phyloP scores from a whole-genome alignment of 2,329 filamentous ascomycete species.

The Phialocephala subalpina region DNA sequence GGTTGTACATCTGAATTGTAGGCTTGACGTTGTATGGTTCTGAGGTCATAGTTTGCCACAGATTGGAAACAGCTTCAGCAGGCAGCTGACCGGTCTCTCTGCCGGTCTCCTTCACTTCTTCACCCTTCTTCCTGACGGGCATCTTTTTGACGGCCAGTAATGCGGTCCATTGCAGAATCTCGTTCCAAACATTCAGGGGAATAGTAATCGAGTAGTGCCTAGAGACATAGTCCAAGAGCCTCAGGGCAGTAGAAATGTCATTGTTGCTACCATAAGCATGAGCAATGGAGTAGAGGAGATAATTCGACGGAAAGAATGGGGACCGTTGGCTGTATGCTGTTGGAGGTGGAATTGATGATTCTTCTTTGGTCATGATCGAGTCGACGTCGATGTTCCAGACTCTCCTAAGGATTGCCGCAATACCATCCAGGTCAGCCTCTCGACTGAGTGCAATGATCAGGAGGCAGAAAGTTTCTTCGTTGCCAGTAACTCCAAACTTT shows the following conservation, averaged over 20 bases:
- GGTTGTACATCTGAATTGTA: constrained; percentile 39
- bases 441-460: constrained; percentile 60
- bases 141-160: constrained; percentile 52
- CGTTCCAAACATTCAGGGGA: constrained; percentile 65
- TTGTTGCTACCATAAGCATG: constrained; percentile 74
- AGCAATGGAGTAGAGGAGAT: constrained; percentile 71
- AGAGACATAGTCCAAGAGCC: constrained; percentile 69
- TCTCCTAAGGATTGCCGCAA: constrained; percentile 56
- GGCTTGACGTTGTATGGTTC: constrained; percentile 42
- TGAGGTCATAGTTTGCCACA: constrained; percentile 41
- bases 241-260: constrained; percentile 64
- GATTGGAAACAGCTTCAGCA: constrained; percentile 29
- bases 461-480: constrained; percentile 61
- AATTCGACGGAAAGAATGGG: constrained; percentile 63
- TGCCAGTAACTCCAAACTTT: constrained; percentile 49
- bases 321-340: constrained; percentile 54
- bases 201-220: constrained; percentile 65
- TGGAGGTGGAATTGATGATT: constrained; percentile 44
- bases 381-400: constrained; percentile 58
- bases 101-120: constrained; percentile 8
- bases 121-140: neutral
- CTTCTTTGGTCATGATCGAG: constrained; percentile 19
- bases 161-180: constrained; percentile 73
- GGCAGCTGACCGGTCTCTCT: constrained; percentile 31
- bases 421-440: constrained; percentile 56